Percentiles rank a stretch among this genome's conserved stretches.
These are phyloP conservation scores for Salix koriyanagi DNA, from an alignment of 345 rosid genomes.

Conservation along the genomic window DNA sequence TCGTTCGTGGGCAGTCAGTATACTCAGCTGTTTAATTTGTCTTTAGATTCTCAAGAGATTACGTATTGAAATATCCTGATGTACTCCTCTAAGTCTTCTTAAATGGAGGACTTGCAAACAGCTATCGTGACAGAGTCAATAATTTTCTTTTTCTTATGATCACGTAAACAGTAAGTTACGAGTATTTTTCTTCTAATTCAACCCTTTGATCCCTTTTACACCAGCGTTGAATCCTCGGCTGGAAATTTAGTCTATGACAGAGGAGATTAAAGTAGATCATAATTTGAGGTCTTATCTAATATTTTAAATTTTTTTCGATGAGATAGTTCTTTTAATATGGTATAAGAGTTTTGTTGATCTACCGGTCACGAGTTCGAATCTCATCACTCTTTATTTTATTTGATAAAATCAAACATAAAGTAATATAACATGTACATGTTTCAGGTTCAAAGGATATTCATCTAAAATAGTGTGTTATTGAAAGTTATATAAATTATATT, in stretches of 20 bases:
- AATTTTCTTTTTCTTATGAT: background rate
- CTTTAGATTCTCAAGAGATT: background rate
- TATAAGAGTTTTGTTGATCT: too few relatives aligned
- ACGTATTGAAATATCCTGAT: background rate
- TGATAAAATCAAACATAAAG: too few relatives aligned
- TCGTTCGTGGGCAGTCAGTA: background rate
- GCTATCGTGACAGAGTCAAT: background rate
- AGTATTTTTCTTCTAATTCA: background rate
- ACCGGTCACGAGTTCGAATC: too few relatives aligned
- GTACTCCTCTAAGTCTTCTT: background rate
- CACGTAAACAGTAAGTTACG: background rate
- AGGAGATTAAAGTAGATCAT: too few relatives aligned
- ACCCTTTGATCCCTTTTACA: background rate
- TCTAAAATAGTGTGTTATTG: fast-evolving
- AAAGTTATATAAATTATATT: too few relatives aligned
- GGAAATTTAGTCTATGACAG: background rate
- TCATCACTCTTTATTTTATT: too few relatives aligned
- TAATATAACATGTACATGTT: too few relatives aligned
- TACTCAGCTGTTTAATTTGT: background rate
- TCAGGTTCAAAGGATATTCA: too few relatives aligned
- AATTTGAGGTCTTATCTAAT: too few relatives aligned
- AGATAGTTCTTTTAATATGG: too few relatives aligned
- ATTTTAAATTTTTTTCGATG: too few relatives aligned
- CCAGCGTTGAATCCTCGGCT: background rate
- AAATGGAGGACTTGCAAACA: background rate